Conservation (phyloP, 2,329 filamentous ascomycete species). For the Colletotrichum gloeosporioides region DNA sequence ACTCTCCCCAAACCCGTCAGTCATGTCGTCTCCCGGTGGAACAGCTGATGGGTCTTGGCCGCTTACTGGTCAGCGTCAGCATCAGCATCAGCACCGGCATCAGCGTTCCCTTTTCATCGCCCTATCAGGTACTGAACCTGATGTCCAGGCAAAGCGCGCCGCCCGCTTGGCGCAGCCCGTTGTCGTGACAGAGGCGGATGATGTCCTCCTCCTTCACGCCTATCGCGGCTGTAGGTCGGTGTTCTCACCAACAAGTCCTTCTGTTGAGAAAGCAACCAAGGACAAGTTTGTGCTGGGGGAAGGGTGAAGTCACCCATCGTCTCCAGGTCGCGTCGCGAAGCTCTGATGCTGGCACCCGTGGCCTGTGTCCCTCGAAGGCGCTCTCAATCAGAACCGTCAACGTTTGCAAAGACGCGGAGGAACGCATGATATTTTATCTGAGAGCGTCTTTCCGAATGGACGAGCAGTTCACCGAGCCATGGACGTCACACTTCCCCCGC, state of each 20-base stretch:
- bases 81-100: neutral
- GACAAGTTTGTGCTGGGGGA: neutral
- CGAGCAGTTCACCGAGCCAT: neutral
- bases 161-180: neutral
- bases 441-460: neutral
- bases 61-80: neutral
- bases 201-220: neutral
- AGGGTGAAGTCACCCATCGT: neutral
- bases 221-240: neutral
- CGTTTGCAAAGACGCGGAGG: neutral
- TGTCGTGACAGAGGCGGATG: neutral
- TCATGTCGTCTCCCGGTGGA: neutral
- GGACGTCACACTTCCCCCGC: neutral
- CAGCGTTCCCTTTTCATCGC: neutral
- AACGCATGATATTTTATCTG: fast-evolving
- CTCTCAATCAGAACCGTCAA: neutral
- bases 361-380: neutral
- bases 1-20: neutral
- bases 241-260: neutral
- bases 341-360: neutral
- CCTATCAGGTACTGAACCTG: neutral
- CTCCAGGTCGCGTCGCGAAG: neutral
- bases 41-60: neutral
- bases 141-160: neutral
- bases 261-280: neutral